These are phyloP conservation scores for Chlamydomonas incerta DNA, from an alignment of 139 green algal genomes.

Conservation along the genomic window DNA sequence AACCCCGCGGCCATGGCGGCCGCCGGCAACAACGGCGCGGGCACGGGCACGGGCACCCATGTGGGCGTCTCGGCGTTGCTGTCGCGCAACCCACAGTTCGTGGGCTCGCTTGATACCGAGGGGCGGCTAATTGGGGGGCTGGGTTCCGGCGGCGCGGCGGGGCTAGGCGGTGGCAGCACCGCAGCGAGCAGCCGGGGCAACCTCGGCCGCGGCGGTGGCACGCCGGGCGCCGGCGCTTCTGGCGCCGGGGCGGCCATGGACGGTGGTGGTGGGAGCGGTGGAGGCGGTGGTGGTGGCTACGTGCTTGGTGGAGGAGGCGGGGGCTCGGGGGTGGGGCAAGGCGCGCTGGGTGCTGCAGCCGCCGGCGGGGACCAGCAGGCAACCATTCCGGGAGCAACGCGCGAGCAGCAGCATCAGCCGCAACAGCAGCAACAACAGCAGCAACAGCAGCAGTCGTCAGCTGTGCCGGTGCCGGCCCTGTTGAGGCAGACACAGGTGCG, in stretches of 20 bases:
- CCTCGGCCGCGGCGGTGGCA: not conserved
- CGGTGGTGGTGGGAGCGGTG: not conserved
- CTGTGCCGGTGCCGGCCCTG: no score
- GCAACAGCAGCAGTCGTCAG: not conserved
- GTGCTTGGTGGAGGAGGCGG: no score
- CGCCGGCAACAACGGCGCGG: not conserved
- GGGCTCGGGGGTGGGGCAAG: no score
- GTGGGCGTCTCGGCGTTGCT: not conserved
- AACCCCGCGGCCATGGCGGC: not conserved
- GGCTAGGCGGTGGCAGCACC: not conserved
- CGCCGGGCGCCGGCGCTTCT: not conserved
- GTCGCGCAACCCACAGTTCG: constrained; percentile 19
- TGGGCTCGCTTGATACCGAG: not conserved
- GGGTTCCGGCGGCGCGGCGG: no score
- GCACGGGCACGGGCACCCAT: not conserved
- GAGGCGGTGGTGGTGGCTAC: not conserved
- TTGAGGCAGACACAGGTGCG: not conserved
- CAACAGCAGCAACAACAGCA: not conserved
- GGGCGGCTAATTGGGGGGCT: not conserved
- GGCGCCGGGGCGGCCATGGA: not conserved
- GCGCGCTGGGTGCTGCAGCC: no score
- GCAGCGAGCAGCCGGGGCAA: not conserved
- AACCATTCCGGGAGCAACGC: not conserved
- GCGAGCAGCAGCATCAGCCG: not conserved
- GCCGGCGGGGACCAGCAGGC: no score